Percentiles rank a stretch among this genome's conserved stretches.
phyloP scores from a whole-genome alignment of 768 basidiomycete genomes.

The Tephrocybe sp. region DNA sequence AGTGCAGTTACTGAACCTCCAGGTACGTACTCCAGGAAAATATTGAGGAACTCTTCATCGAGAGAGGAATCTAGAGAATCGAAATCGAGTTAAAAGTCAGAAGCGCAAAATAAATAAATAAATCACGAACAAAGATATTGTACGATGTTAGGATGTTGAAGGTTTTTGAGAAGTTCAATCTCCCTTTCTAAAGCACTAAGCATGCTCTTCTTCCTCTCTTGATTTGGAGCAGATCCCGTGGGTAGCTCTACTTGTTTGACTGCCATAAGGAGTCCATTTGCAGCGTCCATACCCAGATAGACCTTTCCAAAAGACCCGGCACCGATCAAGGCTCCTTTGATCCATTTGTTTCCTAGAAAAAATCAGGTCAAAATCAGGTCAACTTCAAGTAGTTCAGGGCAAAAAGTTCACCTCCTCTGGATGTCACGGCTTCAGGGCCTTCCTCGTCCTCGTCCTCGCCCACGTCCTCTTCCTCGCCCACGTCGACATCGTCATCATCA shows the following conservation, averaged over 20 bases:
- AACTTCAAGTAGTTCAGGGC: neutral
- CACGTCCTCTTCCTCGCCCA: slow-evolving; percentile 34
- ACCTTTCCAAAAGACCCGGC: slow-evolving; percentile 95
- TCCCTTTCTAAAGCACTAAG: slow-evolving; percentile 88
- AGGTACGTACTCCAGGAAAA: slow-evolving; percentile 96
- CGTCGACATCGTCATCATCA: slow-evolving; percentile 39
- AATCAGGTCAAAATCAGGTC: slow-evolving; percentile 1
- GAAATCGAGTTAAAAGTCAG: neutral
- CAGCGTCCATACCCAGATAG: slow-evolving; percentile 93
- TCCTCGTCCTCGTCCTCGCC: slow-evolving; percentile 41
- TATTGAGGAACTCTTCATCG: slow-evolving; percentile 88
- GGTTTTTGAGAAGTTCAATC: slow-evolving; percentile 87
- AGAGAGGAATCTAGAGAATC: slow-evolving; percentile 79
- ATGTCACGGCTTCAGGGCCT: slow-evolving; percentile 47
- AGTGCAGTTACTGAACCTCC: slow-evolving; percentile 92
- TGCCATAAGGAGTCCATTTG: slow-evolving; percentile 89
- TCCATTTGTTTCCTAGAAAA: slow-evolving; percentile 81
- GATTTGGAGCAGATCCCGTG: slow-evolving; percentile 77
- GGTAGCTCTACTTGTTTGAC: slow-evolving; percentile 97
- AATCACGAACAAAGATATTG: slow-evolving; percentile 85
- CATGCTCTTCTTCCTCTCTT: slow-evolving; percentile 94
- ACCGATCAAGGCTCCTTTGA: slow-evolving; percentile 93
- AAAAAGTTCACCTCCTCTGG: slow-evolving; percentile 46
- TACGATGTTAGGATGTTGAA: slow-evolving; percentile 95
- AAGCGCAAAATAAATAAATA: neutral